phyloP scores from a whole-genome alignment of 495 filamentous ascomycete species.

The Jackrogersella multiformis region DNA sequence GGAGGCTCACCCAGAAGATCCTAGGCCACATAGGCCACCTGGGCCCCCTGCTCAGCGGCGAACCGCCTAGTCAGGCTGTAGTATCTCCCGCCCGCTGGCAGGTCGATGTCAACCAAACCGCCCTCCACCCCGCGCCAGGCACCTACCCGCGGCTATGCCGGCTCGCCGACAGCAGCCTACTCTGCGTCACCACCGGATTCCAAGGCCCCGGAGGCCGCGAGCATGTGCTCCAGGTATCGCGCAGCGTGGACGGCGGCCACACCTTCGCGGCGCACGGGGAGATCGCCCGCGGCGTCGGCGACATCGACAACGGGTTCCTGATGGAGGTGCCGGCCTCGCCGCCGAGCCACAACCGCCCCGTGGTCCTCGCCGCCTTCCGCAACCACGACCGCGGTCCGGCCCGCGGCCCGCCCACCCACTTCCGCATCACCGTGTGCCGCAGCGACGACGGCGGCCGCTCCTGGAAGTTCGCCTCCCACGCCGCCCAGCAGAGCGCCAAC shows the following conservation, averaged over 20 bases:
- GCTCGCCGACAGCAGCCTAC: slow-evolving; percentile 57
- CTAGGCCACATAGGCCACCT: slow-evolving; percentile 38
- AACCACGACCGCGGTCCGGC: slow-evolving; percentile 62
- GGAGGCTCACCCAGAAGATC: slow-evolving; percentile 40
- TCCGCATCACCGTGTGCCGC: slow-evolving; percentile 69
- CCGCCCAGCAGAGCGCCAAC: slow-evolving; percentile 50
- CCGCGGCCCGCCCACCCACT: slow-evolving; percentile 56
- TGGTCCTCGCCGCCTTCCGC: slow-evolving; percentile 68
- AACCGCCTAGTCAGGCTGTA: neutral
- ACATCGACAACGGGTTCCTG: slow-evolving; percentile 69
- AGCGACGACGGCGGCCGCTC: slow-evolving; percentile 62
- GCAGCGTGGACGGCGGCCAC: slow-evolving; percentile 54
- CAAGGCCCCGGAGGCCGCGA: slow-evolving; percentile 43
- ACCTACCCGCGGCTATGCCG: slow-evolving; percentile 63
- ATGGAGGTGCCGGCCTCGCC: slow-evolving; percentile 57
- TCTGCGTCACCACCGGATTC: slow-evolving; percentile 58
- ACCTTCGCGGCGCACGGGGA: slow-evolving; percentile 52
- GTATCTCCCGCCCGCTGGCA: slow-evolving; percentile 22
- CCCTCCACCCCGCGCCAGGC: slow-evolving; percentile 45
- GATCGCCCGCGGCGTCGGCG: slow-evolving; percentile 49
- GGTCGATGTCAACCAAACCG: slow-evolving; percentile 29
- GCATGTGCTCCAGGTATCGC: slow-evolving; percentile 50
- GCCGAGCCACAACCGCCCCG: slow-evolving; percentile 14
- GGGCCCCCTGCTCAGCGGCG: slow-evolving; percentile 28
- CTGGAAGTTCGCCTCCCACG: slow-evolving; percentile 66